Evolutionary conservation across 345 rosid species (phyloP), one percentile per base, ranked within the genome.

Genomic region (Eucalyptus erythrocorys): DNA sequence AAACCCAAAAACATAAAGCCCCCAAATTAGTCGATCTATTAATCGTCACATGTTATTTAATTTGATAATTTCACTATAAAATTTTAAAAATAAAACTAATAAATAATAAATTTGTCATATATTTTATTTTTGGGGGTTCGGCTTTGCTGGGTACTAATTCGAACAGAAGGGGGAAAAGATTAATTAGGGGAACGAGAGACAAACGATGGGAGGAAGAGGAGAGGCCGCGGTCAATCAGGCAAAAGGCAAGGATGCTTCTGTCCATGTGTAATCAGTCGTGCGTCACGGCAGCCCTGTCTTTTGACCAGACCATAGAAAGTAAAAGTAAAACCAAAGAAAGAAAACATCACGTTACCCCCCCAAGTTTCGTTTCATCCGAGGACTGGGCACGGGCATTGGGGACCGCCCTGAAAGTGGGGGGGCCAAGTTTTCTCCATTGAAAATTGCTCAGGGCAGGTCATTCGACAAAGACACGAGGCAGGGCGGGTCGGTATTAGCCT

Each of bases 21-120:
- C 1, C 6, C 1, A 48, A 5, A 49, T 49, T 19, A 51, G 10
- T 7, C 57, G 2, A 51, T 4, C 5, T 0, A 0, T 51, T 51
- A 51, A 21, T 0, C 3, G 5, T 51, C 2, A 1, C 10, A 6
- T 8, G 57, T 21, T 0, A 51, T 51, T 3, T 50, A 6, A 50
- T 17, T 50, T 3, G 1, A 4, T 50, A 50, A 17, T 17, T 17
- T 3, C 4, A 50, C 0, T 0, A 50, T 50, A 50, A 19, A 50
- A 51, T 51, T 51, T 17, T n/a, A n/a, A n/a, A n/a, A 17, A 50
- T 1, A 6, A 50, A 50, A 17, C 0, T 50, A 51, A 19, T 7
- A 21, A 1, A 51, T 8, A 2, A 10, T 51, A 51, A 51, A 51
- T 51, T 51, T 6, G 1, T 3, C 1, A 21, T 21, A 7, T 3